Conservation (phyloP, 176 grass and related monocot species). For the Cymbopogon citratus region DNA sequence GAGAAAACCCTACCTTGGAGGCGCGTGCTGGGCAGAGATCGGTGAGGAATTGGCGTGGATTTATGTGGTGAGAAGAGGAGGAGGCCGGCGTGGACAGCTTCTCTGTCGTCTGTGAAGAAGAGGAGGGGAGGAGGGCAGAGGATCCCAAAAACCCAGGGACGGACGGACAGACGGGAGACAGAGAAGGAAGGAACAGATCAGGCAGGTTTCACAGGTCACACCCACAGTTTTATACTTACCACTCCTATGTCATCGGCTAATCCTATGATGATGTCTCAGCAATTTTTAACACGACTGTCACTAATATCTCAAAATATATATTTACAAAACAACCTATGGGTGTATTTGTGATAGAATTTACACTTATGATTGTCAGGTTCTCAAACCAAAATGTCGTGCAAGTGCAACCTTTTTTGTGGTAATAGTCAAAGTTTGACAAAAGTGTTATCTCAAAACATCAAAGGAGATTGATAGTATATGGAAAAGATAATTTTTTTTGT, state of each 20-base stretch:
- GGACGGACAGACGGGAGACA: neutral
- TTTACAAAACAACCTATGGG: neutral
- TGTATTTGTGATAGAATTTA: neutral
- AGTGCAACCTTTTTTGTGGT: neutral
- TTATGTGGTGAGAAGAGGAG: slow-evolving; percentile 26
- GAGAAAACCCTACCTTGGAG: slow-evolving; percentile 40
- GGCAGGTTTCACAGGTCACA: neutral
- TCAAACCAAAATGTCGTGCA: neutral
- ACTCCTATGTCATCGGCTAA: neutral
- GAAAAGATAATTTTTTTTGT: too few species aligned
- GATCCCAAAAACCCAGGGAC: slow-evolving; percentile 31
- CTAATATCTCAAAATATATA: neutral
- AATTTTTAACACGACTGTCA: neutral
- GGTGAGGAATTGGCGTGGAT: slow-evolving; percentile 27
- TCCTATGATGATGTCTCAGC: too few species aligned
- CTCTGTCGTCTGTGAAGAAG: neutral
- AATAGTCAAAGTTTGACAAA: neutral
- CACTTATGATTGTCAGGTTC: neutral
- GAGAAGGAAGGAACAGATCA: neutral
- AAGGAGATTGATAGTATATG: neutral
- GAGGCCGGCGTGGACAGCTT: slow-evolving; percentile 16
- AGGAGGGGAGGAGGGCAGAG: too few species aligned
- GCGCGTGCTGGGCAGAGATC: slow-evolving; percentile 31
- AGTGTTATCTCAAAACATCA: neutral
- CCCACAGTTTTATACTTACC: neutral